Evolutionary conservation across 768 basidiomycete species (phyloP).

Genomic region (Phaffia tasmanica): DNA sequence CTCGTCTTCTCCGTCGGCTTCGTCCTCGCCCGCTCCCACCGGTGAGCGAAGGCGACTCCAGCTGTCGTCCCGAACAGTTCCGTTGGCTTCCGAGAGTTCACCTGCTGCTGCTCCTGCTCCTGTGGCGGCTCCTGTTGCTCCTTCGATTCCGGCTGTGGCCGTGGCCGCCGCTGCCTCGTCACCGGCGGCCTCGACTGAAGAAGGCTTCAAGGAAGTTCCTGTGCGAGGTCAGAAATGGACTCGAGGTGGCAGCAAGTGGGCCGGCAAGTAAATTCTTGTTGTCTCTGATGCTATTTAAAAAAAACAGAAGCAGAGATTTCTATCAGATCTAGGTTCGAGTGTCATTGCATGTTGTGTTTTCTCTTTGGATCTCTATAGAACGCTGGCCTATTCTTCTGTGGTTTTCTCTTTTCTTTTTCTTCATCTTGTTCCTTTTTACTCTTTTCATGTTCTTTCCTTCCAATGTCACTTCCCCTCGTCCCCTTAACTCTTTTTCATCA

Average conservation of each 20-base stretch:
- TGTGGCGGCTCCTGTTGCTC: conserved; percentile 16
- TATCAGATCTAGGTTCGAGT: not conserved
- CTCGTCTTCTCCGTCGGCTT: conserved; percentile 33
- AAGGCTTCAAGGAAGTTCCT: conserved; percentile 26
- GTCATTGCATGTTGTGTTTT: not conserved
- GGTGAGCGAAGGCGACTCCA: conserved; percentile 45
- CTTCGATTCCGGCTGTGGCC: conserved; percentile 22
- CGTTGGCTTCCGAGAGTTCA: conserved; percentile 15
- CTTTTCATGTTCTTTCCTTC: not conserved
- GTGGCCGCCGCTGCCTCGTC: conserved; percentile 25
- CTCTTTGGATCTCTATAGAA: not conserved
- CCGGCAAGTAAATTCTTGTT: not conserved
- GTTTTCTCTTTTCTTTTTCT: not conserved
- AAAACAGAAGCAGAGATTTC: not conserved
- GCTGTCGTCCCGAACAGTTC: conserved; percentile 36
- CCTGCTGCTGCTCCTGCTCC: conserved; percentile 13
- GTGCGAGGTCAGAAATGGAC: conserved; percentile 19
- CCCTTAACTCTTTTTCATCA: not conserved
- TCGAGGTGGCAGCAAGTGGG: conserved; percentile 7
- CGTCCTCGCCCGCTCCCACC: conserved; percentile 18
- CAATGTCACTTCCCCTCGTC: not conserved
- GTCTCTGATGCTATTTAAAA: not conserved
- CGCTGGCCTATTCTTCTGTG: not conserved
- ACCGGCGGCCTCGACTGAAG: conserved; percentile 25
- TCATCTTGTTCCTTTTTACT: not conserved